Percentiles rank a stretch among this genome's conserved stretches.
Evolutionary conservation across 2,329 filamentous ascomycete genomes (phyloP).

Genomic region (Calonectria hawksworthii): DNA sequence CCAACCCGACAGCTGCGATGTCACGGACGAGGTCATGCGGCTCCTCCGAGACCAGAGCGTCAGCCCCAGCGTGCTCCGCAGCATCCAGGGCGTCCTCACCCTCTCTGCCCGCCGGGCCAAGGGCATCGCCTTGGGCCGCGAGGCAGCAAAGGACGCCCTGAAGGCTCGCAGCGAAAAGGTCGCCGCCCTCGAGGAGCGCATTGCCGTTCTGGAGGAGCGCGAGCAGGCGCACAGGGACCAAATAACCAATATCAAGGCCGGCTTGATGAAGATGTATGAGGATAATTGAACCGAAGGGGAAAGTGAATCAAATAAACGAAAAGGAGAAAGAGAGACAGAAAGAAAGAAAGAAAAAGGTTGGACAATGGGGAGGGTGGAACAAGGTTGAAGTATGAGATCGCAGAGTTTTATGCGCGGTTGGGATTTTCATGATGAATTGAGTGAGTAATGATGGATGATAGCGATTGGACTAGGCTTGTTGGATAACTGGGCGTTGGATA

Average conservation of each 20-base stretch:
- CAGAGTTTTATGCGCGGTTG: neutral
- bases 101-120: conserved; percentile 70
- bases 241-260: conserved; percentile 55
- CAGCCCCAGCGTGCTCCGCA: conserved; percentile 51
- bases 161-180: conserved; percentile 71
- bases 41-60: conserved; percentile 62
- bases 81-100: conserved; percentile 62
- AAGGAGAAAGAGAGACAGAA: neutral
- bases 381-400: neutral
- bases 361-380: no score
- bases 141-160: conserved; percentile 73
- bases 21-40: conserved; percentile 63
- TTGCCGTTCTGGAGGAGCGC: conserved; percentile 57
- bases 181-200: conserved; percentile 52
- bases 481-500: neutral
- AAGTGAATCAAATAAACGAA: neutral
- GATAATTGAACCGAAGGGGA: conserved; percentile 40
- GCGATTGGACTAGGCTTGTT: neutral
- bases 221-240: conserved; percentile 48
- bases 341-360: no score
- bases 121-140: conserved; percentile 75
- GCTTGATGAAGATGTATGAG: conserved; percentile 54
- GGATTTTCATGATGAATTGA: neutral
- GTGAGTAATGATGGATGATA: neutral
- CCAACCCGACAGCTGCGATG: conserved; percentile 44